These are phyloP conservation scores for Pythium rishiriense DNA, from an alignment of 352 stramenopile species.

Conservation along the genomic window DNA sequence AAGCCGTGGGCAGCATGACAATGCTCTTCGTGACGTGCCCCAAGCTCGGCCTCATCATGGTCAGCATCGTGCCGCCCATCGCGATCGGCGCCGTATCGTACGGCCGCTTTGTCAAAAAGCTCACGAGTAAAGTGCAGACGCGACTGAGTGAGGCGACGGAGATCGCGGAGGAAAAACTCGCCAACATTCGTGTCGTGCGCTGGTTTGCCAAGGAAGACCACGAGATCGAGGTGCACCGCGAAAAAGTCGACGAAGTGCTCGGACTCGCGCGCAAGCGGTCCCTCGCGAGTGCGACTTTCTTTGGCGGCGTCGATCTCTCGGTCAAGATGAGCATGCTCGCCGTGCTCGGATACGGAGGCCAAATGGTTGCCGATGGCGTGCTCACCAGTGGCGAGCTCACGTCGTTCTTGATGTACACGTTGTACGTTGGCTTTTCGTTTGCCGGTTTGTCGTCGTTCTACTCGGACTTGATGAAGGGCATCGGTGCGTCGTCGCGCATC, in stretches of 20 bases:
- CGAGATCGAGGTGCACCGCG: conserved; percentile 58
- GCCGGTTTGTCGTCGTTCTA: conserved; percentile 92
- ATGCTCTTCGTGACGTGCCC: conserved; percentile 93
- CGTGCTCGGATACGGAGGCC: conserved; percentile 91
- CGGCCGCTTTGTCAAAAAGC: conserved; percentile 82
- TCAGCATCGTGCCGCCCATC: conserved; percentile 90
- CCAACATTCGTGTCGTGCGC: conserved; percentile 91
- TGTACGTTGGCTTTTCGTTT: conserved; percentile 90
- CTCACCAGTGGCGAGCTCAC: conserved; percentile 91
- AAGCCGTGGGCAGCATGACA: conserved; percentile 79
- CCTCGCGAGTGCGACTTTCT: conserved; percentile 81
- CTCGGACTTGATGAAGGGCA: conserved; percentile 88
- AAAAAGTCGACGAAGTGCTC: conserved; percentile 67
- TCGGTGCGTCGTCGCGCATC: conserved; percentile 86
- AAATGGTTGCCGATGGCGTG: conserved; percentile 83
- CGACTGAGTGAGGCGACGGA: conserved; percentile 89
- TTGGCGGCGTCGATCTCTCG: conserved; percentile 79
- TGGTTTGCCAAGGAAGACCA: conserved; percentile 85
- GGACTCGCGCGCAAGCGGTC: conserved; percentile 66
- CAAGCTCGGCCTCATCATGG: conserved; percentile 88
- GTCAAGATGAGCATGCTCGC: conserved; percentile 90
- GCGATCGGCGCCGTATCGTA: conserved; percentile 88
- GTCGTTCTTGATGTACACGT: conserved; percentile 93
- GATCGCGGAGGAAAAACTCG: conserved; percentile 92
- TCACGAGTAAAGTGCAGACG: conserved; percentile 90